Evolutionary conservation across 148 eudicot species (phyloP), one percentile per base, ranked within the genome.

Genomic region (Camellia japonica): DNA sequence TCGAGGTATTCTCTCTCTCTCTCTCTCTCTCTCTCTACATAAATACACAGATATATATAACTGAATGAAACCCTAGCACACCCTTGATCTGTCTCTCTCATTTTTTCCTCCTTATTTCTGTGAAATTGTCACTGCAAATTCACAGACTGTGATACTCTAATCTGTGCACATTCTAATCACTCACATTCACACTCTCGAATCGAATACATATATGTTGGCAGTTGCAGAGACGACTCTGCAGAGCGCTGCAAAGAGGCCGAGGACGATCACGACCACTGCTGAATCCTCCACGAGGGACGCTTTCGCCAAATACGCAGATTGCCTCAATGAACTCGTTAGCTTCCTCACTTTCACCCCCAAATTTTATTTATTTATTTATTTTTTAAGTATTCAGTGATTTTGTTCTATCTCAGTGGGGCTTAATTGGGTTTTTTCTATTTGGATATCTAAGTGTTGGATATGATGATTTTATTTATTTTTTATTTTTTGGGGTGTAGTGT

Each of bases 291-390:
- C 91, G 88, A 82, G 81, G 72, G 88, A 90, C 30, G 85, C 90
- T 55, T 96, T 96, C 79, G 47, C 84, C 70, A 73, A 87, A 9
- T 95, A 93, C 80, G 90, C 97, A 38, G 91, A 88, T 6, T 91
- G 90, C 81, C 91, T 95, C 76, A 93, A 95, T 83, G 79, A 87
- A 69, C 90, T 95, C 41, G 99, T 95, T 61, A 83, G 64, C 58
- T 52, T 44, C 71, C 51, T 71, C 55, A 15, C 18, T 23, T 58
- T 20, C 51, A 68, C 19, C 47, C 11, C 77, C n/a, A 18, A 8
- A 49, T 23, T 20, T 23, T 12, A 13, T 11, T 80, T 4, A 49
- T 12, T 18, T 61, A 3, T 68, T 60, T 7, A 7, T 11, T 74
- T 30, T 30, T 30, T 30, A 30, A 30, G 38, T 30, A 30, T 30